These are phyloP conservation scores for Scleromitrula shiraiana DNA, from an alignment of 2,329 filamentous ascomycete genomes.

Conservation along the genomic window DNA sequence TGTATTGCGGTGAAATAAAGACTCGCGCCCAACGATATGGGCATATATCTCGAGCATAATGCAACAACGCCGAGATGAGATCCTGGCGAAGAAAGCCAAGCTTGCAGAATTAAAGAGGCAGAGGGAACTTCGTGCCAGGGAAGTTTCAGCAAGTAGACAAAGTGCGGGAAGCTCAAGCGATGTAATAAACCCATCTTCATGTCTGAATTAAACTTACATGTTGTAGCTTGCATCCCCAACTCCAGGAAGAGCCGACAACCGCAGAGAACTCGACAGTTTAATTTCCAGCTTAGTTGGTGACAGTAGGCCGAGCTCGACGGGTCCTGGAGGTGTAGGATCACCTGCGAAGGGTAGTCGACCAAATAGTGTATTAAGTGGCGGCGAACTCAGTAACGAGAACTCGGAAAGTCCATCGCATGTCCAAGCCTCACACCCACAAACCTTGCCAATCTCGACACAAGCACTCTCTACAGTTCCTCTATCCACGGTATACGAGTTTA, in stretches of 20 bases:
- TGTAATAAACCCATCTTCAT: conserved; percentile 41
- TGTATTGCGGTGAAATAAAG: conserved; percentile 5
- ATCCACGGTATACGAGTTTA: conserved; percentile 72
- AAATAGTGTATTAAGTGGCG: conserved; percentile 76
- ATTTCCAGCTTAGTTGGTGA: conserved; percentile 66
- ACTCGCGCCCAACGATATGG: conserved; percentile 20
- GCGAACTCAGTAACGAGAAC: conserved; percentile 69
- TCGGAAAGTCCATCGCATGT: conserved; percentile 48
- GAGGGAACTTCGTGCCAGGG: conserved; percentile 72
- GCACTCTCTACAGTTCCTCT: conserved; percentile 66
- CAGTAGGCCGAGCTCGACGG: conserved; percentile 63
- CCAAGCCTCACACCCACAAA: conserved; percentile 31
- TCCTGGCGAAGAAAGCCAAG: conserved; percentile 92
- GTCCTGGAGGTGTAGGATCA: conserved; percentile 55
- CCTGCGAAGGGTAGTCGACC: conserved; percentile 70
- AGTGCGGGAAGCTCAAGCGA: conserved; percentile 63
- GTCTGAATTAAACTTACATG: conserved; percentile 24
- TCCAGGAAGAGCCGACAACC: conserved; percentile 59
- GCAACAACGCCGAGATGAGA: conserved; percentile 85
- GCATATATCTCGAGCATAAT: conserved; percentile 19
- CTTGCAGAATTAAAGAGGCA: conserved; percentile 93
- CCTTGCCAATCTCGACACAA: conserved; percentile 43
- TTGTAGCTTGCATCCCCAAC: conserved; percentile 59
- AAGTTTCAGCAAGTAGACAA: conserved; percentile 61
- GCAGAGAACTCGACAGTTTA: conserved; percentile 73